Base-by-base conservation (phyloP, 2,329 filamentous ascomycete genomes). In the Tolypocladium inflatum region DNA sequence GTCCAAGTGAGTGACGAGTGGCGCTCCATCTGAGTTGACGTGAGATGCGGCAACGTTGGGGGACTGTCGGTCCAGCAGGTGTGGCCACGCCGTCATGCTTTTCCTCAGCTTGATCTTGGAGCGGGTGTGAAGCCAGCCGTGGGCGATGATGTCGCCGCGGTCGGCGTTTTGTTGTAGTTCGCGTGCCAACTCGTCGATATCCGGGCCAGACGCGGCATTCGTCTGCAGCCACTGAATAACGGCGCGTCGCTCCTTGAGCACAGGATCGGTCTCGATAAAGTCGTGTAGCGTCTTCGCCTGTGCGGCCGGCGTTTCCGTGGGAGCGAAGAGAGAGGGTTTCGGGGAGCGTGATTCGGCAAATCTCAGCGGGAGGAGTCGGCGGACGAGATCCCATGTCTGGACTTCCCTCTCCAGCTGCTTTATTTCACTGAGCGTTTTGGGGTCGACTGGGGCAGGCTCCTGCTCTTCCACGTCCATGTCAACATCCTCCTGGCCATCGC, bases 101-200 rank as follows among this genome's bases (percentile, higher is more conserved):
- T 97, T 99, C 69, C 90, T 85, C 58, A 89, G 83, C 76, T 99
- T 99, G 73, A 99, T 91, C 54, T 87, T 87, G 59, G 90, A 85
- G 62, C 91, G 89, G 0, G 94, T 97, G 70, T 96, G 91, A 62
- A 97, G 83, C 90, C 92, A 97, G 45, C 93, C 93, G 70, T 91
- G 86, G 35, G 89, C 86, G 76, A 94, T 90, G 11, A 92, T 85
- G 55, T 92, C 90, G 11, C 89, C 88, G 65, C 90, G 80, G 60
- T 93, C 89, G 15, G 90, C 88, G 61, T 86, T 86, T 60, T 85
- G 80, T 69, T 92, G 88, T 57, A 92, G 80, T 58, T 93, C 87
- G 56, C 86, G 81, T 55, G 92, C 88, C 35, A 96, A 77, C 33
- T 87, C 83, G 63, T 92, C 85, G 37, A 96, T 85, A 61, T 89